Evolutionary conservation across 306 rosid genomes (phyloP).

Genomic region (Myrica gale): DNA sequence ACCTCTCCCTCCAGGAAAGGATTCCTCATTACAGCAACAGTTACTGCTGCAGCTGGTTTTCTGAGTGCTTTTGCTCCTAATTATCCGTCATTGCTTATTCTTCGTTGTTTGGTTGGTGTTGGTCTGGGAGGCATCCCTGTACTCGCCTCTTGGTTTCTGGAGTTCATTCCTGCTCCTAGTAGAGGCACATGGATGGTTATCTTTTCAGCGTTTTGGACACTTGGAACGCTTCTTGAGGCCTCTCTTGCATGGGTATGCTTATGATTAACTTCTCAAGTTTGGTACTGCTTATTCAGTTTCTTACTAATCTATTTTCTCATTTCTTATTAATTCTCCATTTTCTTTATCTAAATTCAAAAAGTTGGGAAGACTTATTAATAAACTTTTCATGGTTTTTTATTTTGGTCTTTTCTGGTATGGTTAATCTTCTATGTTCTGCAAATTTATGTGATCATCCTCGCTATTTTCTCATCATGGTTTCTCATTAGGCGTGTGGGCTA

Average conservation of each 20-base stretch:
- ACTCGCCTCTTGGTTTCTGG: conserved; percentile 84
- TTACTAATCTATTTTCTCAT: conserved; percentile 13
- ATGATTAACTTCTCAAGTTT: conserved; percentile 24
- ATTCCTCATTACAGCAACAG: conserved; percentile 73
- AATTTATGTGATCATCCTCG: background rate
- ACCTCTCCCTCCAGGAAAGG: conserved; percentile 70
- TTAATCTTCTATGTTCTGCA: background rate
- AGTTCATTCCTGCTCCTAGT: conserved; percentile 87
- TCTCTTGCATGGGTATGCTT: conserved; percentile 91
- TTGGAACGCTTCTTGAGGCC: conserved; percentile 92
- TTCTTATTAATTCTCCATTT: background rate
- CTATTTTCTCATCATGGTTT: background rate
- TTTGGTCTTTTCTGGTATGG: background rate
- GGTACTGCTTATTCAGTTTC: conserved; percentile 4
- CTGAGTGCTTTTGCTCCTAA: conserved; percentile 85
- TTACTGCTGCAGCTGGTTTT: conserved; percentile 77
- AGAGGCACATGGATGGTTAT: conserved; percentile 99
- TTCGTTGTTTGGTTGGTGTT: conserved; percentile 84
- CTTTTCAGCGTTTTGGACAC: conserved; percentile 88
- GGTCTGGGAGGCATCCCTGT: conserved; percentile 99
- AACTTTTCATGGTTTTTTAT: background rate
- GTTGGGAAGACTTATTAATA: background rate
- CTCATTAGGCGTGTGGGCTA: background rate
- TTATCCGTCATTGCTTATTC: conserved; percentile 44
- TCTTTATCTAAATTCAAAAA: background rate